Percentiles rank a stretch among this genome's conserved stretches.
Conservation (phyloP, 2,329 filamentous ascomycete genomes). For the Rhytidhysteron rufulum region DNA sequence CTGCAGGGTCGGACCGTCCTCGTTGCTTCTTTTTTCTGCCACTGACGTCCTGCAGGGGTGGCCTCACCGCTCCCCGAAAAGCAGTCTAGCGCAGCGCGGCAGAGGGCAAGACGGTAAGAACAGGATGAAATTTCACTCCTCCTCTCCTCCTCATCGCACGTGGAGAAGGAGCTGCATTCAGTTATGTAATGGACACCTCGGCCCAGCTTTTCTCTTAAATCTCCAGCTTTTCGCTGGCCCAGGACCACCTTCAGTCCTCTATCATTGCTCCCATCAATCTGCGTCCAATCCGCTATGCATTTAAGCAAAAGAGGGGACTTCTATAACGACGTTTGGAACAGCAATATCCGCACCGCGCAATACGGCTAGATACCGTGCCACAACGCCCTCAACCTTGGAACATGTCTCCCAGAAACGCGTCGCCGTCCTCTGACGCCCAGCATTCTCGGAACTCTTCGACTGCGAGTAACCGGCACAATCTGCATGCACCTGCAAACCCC, state of each 20-base stretch:
- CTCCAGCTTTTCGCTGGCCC: too few species aligned
- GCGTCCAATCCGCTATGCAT: background rate
- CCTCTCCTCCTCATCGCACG: too few species aligned
- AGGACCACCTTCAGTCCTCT: slow-evolving; percentile 2
- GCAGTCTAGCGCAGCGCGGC: too few species aligned
- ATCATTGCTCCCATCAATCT: slow-evolving; percentile 13
- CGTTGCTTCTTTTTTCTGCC: too few species aligned
- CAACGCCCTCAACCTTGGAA: slow-evolving; percentile 1
- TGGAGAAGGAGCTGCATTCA: too few species aligned
- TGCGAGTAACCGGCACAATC: slow-evolving; percentile 21
- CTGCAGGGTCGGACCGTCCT: too few species aligned
- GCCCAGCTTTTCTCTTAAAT: too few species aligned
- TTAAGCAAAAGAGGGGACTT: background rate
- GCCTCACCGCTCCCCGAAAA: too few species aligned
- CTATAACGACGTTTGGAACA: slow-evolving; percentile 9
- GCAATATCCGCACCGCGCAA: slow-evolving; percentile 9
- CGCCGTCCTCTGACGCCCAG: slow-evolving; percentile 14
- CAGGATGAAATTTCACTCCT: too few species aligned
- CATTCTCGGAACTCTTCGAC: slow-evolving; percentile 26
- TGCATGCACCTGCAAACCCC: slow-evolving; percentile 33
- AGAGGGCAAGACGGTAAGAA: too few species aligned
- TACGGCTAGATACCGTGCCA: slow-evolving; percentile 5
- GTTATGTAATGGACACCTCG: too few species aligned
- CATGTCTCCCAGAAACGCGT: slow-evolving; percentile 25
- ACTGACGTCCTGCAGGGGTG: too few species aligned